Percentiles rank a stretch among this genome's conserved stretches.
These are phyloP conservation scores for Termitomyces sp. DNA, from an alignment of 768 basidiomycete genomes.

Conservation along the genomic window DNA sequence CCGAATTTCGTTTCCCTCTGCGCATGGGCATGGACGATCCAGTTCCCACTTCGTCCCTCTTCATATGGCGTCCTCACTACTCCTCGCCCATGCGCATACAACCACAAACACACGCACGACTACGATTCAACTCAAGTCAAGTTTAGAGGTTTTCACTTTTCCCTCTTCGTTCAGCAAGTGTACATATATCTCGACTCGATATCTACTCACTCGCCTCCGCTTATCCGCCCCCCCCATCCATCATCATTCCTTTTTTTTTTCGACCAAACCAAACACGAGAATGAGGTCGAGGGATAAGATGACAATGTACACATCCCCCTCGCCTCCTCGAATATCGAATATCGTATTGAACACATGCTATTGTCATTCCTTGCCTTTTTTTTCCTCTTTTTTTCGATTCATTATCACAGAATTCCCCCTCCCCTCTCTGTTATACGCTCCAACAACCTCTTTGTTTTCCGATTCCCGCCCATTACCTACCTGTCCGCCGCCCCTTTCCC, in stretches of 20 bases:
- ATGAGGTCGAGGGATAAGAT: background rate
- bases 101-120: background rate
- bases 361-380: background rate
- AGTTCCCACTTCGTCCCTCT: too few species aligned
- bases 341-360: background rate
- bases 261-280: background rate
- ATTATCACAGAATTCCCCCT: too few species aligned
- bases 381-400: background rate
- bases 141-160: background rate
- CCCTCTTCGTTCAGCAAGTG: background rate
- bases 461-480: background rate
- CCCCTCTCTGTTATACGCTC: too few species aligned
- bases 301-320: background rate
- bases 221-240: background rate
- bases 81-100: background rate
- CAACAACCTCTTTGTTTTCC: too few species aligned
- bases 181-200: background rate
- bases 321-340: background rate
- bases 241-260: background rate
- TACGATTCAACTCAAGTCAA: background rate
- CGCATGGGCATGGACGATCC: background rate
- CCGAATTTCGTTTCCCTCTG: too few species aligned
- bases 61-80: too few species aligned
- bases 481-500: too few species aligned
- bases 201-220: background rate